These are phyloP conservation scores for Cryphonectria radicalis DNA, from an alignment of 2,329 filamentous ascomycete genomes.

Conservation along the genomic window DNA sequence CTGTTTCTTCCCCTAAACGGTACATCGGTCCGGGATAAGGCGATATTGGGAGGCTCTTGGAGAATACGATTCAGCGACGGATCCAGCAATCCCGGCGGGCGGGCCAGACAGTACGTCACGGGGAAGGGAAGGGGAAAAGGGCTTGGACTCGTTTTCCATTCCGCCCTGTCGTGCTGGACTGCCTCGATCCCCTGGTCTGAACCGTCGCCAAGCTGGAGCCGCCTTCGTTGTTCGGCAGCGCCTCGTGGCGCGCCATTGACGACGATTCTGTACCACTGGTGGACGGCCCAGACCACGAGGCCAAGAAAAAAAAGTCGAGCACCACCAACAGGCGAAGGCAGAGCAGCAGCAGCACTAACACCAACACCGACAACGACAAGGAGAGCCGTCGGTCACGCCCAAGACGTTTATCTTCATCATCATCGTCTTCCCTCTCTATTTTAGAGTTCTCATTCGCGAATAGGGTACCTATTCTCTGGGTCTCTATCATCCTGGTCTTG, in stretches of 20 bases:
- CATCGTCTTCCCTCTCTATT: conserved; percentile 3
- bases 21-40: neutral
- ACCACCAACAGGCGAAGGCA: neutral
- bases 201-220: conserved; percentile 35
- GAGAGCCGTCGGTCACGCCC: neutral
- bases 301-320: conserved; percentile 19
- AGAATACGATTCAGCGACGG: conserved; percentile 9
- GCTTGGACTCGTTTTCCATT: conserved; percentile 11
- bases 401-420: neutral
- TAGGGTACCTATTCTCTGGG: conserved; percentile 38
- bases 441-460: conserved; percentile 28
- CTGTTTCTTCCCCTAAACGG: neutral
- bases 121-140: neutral
- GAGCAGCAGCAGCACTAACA: neutral
- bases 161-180: conserved; percentile 13
- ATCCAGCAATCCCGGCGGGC: neutral
- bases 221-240: conserved; percentile 31
- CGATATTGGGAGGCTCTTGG: neutral
- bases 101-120: conserved; percentile 18
- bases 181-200: conserved; percentile 46
- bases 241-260: conserved; percentile 37
- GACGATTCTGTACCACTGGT: conserved; percentile 31
- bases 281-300: conserved; percentile 28
- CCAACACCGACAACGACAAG: neutral
- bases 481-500: conserved; percentile 37